Percentiles rank a stretch among this genome's conserved stretches.
These are phyloP conservation scores for Nigrospora osmanthi DNA, from an alignment of 2,329 filamentous ascomycete species.

Conservation along the genomic window DNA sequence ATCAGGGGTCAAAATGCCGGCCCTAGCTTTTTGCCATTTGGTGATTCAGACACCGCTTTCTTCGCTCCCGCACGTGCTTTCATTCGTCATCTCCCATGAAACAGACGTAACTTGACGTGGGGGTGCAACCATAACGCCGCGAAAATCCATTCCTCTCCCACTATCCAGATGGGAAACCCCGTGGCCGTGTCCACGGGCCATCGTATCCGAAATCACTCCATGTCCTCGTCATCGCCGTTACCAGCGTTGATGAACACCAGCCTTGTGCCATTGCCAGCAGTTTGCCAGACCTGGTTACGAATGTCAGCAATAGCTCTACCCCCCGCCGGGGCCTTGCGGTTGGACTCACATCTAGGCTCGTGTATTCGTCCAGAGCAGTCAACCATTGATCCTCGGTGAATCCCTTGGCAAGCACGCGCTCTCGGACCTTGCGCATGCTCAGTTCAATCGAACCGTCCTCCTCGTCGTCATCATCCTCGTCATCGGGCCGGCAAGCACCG, in stretches of 20 bases:
- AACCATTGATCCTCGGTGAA: constrained; percentile 94
- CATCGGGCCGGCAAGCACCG: constrained; percentile 72
- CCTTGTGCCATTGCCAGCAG: constrained; percentile 60
- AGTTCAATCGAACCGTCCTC: constrained; percentile 52
- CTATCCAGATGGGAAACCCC: not conserved
- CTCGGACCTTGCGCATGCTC: constrained; percentile 80
- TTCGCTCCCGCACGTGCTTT: not conserved
- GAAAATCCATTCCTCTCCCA: not conserved
- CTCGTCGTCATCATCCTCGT: constrained; percentile 45
- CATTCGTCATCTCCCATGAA: not conserved
- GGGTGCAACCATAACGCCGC: not conserved
- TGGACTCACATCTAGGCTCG: constrained; percentile 74
- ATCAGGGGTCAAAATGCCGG: too few species aligned
- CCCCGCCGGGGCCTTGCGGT: not conserved
- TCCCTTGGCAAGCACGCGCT: constrained; percentile 89
- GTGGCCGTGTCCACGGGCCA: not conserved
- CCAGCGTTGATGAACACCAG: constrained; percentile 61
- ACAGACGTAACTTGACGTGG: not conserved
- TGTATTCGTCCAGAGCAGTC: constrained; percentile 82
- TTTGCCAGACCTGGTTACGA: constrained; percentile 64
- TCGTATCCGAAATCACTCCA: constrained; percentile 23
- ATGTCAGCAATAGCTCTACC: constrained; percentile 28
- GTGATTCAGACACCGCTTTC: too few species aligned
- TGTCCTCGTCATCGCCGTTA: constrained; percentile 42
- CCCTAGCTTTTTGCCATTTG: too few species aligned